Conservation (phyloP, 1,284 basidiomycete species). For the Boletus calvinii region DNA sequence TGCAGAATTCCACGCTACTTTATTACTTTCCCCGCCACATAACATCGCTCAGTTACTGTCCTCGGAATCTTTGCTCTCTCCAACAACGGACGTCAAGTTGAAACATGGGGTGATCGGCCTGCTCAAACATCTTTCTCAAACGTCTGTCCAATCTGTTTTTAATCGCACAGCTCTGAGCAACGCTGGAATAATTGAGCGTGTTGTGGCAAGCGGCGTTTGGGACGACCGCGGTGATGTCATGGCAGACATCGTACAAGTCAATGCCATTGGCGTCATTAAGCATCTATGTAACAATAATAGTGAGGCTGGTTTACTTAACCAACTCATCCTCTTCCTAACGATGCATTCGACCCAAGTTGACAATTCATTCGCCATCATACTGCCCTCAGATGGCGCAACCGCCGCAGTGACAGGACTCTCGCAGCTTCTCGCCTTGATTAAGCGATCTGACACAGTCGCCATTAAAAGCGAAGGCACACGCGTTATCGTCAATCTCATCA, state of each 20-base stretch:
- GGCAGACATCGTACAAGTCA: constrained; percentile 83
- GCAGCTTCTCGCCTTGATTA: constrained; percentile 72
- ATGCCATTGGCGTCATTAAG: constrained; percentile 86
- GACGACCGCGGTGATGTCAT: constrained; percentile 67
- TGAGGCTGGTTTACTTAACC: constrained; percentile 39
- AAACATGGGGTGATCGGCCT: constrained; percentile 85
- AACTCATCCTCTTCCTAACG: constrained; percentile 7
- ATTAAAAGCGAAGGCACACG: constrained; percentile 89
- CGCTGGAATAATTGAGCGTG: constrained; percentile 59
- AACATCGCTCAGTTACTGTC: constrained; percentile 51
- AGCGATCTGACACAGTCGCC: constrained; percentile 78
- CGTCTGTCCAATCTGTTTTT: constrained; percentile 54
- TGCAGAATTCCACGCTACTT: constrained; percentile 62
- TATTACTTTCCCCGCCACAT: constrained; percentile 57
- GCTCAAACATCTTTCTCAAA: constrained; percentile 82
- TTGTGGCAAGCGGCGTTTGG: constrained; percentile 73
- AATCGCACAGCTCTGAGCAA: constrained; percentile 65
- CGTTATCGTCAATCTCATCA: constrained; percentile 81
- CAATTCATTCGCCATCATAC: constrained; percentile 59
- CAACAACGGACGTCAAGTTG: constrained; percentile 67
- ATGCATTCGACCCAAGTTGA: constrained; percentile 46
- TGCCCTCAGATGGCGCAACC: constrained; percentile 39
- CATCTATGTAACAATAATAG: constrained; percentile 80
- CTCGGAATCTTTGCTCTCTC: constrained; percentile 49
- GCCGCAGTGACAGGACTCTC: constrained; percentile 50